Conservation (phyloP, 2,329 filamentous ascomycete genomes). For the Fusarium goolgardi region DNA sequence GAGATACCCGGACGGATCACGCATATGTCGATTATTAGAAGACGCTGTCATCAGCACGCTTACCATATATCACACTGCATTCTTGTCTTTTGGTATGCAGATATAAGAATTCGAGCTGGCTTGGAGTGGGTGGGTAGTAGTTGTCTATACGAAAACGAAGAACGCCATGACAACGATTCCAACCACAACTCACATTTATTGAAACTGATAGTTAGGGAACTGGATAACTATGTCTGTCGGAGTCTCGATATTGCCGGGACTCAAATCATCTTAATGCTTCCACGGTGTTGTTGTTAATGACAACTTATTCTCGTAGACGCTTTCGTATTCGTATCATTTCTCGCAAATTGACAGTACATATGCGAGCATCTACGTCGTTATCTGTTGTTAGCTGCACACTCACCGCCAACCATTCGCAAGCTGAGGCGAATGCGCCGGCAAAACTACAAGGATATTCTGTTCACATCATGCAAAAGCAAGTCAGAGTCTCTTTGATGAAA, state of each 20-base stretch:
- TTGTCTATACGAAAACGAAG: slow-evolving; percentile 4
- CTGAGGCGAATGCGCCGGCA: slow-evolving; percentile 6
- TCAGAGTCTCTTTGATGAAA: background rate
- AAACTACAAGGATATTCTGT: slow-evolving; percentile 12
- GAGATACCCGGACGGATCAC: background rate
- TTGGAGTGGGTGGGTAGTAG: background rate
- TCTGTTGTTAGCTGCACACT: slow-evolving; percentile 25
- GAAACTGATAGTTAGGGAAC: no score
- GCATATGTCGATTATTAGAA: background rate
- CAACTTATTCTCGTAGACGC: slow-evolving; percentile 38
- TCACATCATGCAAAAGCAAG: slow-evolving; percentile 9
- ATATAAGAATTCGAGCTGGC: background rate
- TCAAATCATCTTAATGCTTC: background rate
- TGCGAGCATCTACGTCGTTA: slow-evolving; percentile 13
- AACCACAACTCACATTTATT: background rate
- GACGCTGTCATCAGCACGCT: background rate
- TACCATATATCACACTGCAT: background rate
- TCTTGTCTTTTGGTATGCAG: background rate
- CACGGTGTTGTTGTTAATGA: background rate
- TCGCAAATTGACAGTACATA: slow-evolving; percentile 29
- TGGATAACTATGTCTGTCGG: no score
- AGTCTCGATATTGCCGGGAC: background rate
- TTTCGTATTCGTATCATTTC: slow-evolving; percentile 50
- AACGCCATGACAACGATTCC: background rate
- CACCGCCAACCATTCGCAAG: slow-evolving; percentile 36